Conservation (phyloP, 106 monocot species). For the Dendrobium chrysotoxum region DNA sequence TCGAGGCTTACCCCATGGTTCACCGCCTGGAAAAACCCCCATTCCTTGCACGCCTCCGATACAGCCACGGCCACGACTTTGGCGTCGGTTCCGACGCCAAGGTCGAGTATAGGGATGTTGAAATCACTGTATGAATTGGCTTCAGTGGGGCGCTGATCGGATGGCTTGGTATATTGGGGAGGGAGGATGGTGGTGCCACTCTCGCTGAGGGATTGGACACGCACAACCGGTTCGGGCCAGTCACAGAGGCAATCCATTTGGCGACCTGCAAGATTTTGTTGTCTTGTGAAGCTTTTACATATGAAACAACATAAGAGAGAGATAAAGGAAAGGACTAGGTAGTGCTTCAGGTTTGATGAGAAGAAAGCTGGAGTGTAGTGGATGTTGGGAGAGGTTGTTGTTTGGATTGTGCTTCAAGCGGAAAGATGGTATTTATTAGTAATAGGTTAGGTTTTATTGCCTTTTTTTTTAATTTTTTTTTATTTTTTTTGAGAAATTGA, state of each 20-base stretch:
- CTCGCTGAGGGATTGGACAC: conserved; percentile 61
- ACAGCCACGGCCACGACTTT: conserved; percentile 7
- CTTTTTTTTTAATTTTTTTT: too few species aligned
- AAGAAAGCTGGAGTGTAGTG: too few species aligned
- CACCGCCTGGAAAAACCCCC: conserved; percentile 41
- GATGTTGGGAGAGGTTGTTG: too few species aligned
- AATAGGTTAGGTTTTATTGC: too few species aligned
- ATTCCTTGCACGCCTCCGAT: conserved; percentile 33
- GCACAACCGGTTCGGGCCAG: conserved; percentile 61
- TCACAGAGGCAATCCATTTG: background rate
- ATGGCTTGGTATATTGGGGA: conserved; percentile 47
- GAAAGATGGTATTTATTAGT: too few species aligned
- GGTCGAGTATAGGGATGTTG: conserved; percentile 48
- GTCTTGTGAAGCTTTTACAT: background rate
- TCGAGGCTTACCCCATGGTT: conserved; percentile 28
- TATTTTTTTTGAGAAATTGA: too few species aligned
- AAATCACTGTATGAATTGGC: background rate
- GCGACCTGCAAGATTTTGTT: background rate
- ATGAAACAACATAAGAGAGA: background rate
- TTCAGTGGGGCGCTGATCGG: conserved; percentile 23
- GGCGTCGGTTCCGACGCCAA: background rate
- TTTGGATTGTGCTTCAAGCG: too few species aligned
- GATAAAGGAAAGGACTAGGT: background rate
- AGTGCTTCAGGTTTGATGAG: background rate
- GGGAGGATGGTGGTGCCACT: conserved; percentile 31